These are phyloP conservation scores for Magnaporthiopsis rhizophila DNA, from an alignment of 2,329 filamentous ascomycete species.

Conservation along the genomic window DNA sequence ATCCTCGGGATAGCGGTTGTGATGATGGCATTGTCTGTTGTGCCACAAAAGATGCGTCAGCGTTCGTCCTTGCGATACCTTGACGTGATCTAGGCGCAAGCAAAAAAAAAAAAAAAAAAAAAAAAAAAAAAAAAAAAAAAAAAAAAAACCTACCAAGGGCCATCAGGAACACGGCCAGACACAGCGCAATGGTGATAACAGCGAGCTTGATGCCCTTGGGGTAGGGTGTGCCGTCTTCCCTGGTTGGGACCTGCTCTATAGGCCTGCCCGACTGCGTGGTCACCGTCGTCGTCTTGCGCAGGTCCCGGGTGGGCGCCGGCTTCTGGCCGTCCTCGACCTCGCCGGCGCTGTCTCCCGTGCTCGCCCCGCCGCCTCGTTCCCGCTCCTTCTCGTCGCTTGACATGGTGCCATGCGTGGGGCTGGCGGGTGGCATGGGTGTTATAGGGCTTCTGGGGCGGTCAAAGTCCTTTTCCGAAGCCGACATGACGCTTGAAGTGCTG, in stretches of 20 bases:
- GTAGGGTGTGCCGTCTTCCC: constrained; percentile 30
- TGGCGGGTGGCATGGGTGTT: neutral
- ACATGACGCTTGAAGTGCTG: constrained; percentile 7
- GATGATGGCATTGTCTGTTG: constrained; percentile 22
- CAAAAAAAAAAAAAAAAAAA: too few relatives aligned
- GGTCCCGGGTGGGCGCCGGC: constrained; percentile 11
- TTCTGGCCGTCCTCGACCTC: neutral
- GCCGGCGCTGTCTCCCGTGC: neutral
- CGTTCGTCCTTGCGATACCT: neutral
- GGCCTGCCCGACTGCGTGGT: constrained; percentile 16
- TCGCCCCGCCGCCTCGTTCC: neutral
- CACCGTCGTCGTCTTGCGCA: constrained; percentile 18
- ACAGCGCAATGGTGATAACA: constrained; percentile 34
- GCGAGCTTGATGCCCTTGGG: constrained; percentile 26
- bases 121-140: too few relatives aligned
- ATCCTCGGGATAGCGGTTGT: constrained; percentile 28
- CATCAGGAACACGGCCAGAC: constrained; percentile 35
- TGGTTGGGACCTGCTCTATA: constrained; percentile 12
- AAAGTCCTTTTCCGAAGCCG: constrained; percentile 4
- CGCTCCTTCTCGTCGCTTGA: neutral
- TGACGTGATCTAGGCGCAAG: neutral
- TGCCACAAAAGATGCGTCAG: neutral
- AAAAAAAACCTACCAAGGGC: constrained; percentile 20
- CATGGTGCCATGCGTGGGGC: neutral
- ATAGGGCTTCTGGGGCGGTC: neutral